Evolutionary conservation across 257 asterid species (phyloP).

Genomic region (Ajuga chamaepitys): DNA sequence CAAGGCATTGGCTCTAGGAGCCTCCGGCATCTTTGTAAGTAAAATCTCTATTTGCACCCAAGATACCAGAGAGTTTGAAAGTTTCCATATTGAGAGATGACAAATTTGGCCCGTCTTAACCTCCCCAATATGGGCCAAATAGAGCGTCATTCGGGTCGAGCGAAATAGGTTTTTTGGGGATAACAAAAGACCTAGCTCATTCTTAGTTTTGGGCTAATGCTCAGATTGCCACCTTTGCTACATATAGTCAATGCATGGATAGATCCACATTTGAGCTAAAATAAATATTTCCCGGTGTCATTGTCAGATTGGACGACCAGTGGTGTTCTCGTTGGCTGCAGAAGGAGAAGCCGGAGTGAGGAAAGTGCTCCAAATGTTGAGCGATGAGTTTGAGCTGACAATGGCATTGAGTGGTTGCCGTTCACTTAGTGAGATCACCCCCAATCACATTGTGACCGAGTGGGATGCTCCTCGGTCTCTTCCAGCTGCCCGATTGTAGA

Average conservation of each 20-base stretch:
- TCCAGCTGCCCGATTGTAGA: constrained; percentile 57
- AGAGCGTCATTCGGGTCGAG: too few relatives aligned
- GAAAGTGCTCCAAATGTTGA: constrained; percentile 85
- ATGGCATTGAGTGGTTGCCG: constrained; percentile 95
- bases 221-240: too few relatives aligned
- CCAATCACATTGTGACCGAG: constrained; percentile 64
- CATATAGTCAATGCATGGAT: not conserved
- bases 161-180: too few relatives aligned
- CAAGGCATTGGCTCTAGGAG: constrained; percentile 96
- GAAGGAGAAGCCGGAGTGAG: constrained; percentile 88
- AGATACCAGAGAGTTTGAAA: too few relatives aligned
- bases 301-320: constrained; percentile 83
- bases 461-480: constrained; percentile 67
- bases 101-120: too few relatives aligned
- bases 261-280: not conserved
- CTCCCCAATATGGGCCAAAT: too few relatives aligned
- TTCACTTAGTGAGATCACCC: constrained; percentile 69
- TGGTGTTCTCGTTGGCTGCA: constrained; percentile 80
- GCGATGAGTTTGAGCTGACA: constrained; percentile 84
- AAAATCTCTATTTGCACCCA: too few relatives aligned
- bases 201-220: too few relatives aligned
- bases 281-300: not conserved
- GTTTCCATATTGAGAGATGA: too few relatives aligned
- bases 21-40: constrained; percentile 92
- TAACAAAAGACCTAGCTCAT: too few relatives aligned